Evolutionary conservation across 768 basidiomycete species (phyloP).

Genomic region (Rhodosporidiobolus sp.): DNA sequence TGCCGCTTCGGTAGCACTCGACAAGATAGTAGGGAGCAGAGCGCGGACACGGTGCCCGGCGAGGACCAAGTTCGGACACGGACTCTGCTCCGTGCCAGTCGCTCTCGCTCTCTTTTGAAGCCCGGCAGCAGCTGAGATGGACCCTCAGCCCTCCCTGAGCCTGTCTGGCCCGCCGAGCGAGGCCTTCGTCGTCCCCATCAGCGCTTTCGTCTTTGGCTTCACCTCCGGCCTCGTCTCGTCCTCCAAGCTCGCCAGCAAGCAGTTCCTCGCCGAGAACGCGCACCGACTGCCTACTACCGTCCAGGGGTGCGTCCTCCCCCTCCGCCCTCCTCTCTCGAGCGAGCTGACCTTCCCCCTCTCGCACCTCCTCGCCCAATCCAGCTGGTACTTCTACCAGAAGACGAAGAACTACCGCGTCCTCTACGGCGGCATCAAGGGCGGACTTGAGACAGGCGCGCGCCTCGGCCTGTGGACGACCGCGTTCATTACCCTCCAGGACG

Average conservation of each 20-base stretch:
- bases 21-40: too few species aligned
- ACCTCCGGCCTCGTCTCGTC: conserved; percentile 56
- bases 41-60: too few species aligned
- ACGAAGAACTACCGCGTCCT: conserved; percentile 88
- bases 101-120: too few species aligned
- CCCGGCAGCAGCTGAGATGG: background rate
- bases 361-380: background rate
- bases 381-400: conserved; percentile 93
- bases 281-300: conserved; percentile 80
- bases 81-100: too few species aligned
- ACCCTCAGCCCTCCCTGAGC: background rate
- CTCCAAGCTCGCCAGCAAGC: conserved; percentile 66
- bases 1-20: too few species aligned
- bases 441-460: conserved; percentile 41
- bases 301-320: conserved; percentile 56
- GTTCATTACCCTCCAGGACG: conserved; percentile 26
- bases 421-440: conserved; percentile 67
- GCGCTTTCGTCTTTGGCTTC: conserved; percentile 37
- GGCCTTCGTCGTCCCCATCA: conserved; percentile 23
- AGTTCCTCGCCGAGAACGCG: conserved; percentile 87
- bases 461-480: conserved; percentile 27
- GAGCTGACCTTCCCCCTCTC: background rate
- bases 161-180: too few species aligned
- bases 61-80: too few species aligned
- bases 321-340: background rate